Evolutionary conservation across 768 basidiomycete species (phyloP).

Genomic region (Lyophyllum decastes): DNA sequence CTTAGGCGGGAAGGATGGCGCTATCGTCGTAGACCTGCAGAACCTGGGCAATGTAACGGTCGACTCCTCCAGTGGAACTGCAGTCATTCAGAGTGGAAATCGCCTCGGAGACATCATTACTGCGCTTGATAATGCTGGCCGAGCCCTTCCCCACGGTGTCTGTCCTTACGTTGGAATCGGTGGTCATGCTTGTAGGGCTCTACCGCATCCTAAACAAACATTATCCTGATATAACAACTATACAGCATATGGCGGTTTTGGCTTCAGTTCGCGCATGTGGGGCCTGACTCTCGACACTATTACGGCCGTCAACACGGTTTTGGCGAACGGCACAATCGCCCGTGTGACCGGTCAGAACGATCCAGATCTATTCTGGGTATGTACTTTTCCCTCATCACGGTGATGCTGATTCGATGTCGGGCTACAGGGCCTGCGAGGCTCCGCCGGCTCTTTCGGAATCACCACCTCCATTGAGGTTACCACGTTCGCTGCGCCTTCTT

Average conservation of each 20-base stretch:
- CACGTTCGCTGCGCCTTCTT: constrained; percentile 21
- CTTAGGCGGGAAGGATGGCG: constrained; percentile 44
- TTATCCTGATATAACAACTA: constrained; percentile 4
- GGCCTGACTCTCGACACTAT: constrained; percentile 47
- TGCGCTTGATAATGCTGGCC: constrained; percentile 36
- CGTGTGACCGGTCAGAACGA: constrained; percentile 37
- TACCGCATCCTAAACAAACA: no score
- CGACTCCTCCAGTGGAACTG: constrained; percentile 32
- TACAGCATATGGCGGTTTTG: constrained; percentile 46
- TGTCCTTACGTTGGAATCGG: constrained; percentile 56
- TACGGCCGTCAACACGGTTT: constrained; percentile 38
- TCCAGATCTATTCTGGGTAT: constrained; percentile 44
- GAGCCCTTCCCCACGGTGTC: constrained; percentile 53
- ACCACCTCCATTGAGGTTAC: constrained; percentile 19
- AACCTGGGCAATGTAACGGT: constrained; percentile 41
- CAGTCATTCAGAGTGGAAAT: constrained; percentile 44
- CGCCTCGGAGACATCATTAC: constrained; percentile 48
- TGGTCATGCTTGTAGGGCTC: constrained; percentile 40
- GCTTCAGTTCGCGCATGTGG: constrained; percentile 39
- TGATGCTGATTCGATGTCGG: no score
- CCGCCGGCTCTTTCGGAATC: constrained; percentile 23
- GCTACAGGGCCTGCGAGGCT: constrained; percentile 21
- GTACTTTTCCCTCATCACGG: neutral
- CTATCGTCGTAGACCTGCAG: constrained; percentile 46
- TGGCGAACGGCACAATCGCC: constrained; percentile 44